phyloP scores from a whole-genome alignment of 1,284 basidiomycete species.

The Golubevia sp. region DNA sequence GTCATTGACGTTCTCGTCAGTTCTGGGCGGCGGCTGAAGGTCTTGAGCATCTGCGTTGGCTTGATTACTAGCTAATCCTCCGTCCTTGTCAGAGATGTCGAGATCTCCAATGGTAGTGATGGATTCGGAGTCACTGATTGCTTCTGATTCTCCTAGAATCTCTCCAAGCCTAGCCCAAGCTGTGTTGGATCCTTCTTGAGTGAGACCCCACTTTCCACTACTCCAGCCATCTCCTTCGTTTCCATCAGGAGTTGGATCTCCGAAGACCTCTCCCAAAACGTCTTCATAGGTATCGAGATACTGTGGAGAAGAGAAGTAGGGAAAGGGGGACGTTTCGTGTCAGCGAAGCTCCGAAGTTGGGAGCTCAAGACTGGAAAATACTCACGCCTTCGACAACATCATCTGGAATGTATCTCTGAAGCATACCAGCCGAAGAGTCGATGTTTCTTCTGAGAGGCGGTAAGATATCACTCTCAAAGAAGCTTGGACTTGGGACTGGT shows the following conservation, averaged over 20 bases:
- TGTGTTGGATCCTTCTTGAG: constrained; percentile 33
- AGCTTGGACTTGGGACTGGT: constrained; percentile 9
- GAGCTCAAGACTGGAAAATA: background rate
- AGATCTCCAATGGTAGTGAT: constrained; percentile 9
- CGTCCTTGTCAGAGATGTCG: constrained; percentile 9
- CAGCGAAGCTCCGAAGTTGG: too few relatives aligned
- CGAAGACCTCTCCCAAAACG: constrained; percentile 65
- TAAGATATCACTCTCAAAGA: constrained; percentile 65
- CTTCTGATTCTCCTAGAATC: constrained; percentile 34
- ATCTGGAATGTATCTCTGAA: constrained; percentile 64
- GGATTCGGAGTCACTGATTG: constrained; percentile 8
- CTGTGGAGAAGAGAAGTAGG: background rate
- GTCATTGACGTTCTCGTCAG: constrained; percentile 17
- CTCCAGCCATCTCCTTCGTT: constrained; percentile 25
- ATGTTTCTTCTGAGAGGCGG: constrained; percentile 62
- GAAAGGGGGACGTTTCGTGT: background rate
- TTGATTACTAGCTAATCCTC: background rate
- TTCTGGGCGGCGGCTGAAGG: constrained; percentile 13
- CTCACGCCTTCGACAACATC: constrained; percentile 63
- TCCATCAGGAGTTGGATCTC: constrained; percentile 12
- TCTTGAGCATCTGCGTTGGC: background rate
- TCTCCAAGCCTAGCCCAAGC: constrained; percentile 50
- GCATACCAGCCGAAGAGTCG: constrained; percentile 53
- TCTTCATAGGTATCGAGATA: constrained; percentile 68
- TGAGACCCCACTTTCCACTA: constrained; percentile 42